Percentiles rank a stretch among this genome's conserved stretches.
Conservation (phyloP, 2,329 filamentous ascomycete species). For the Ophiosphaerella narmari region DNA sequence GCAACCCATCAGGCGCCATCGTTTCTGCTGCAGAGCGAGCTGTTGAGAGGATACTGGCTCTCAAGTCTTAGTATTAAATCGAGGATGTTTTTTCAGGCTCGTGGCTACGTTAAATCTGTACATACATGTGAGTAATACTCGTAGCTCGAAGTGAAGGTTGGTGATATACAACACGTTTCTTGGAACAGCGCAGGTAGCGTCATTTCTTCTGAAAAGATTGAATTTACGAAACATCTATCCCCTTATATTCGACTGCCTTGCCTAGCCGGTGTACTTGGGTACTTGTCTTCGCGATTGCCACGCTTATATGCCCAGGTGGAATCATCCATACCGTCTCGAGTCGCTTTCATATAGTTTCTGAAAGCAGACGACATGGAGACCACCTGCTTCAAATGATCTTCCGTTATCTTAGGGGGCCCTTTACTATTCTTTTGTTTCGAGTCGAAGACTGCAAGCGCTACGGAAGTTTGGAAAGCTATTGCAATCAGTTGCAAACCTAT, state of each 20-base stretch:
- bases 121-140: no score
- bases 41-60: conserved; percentile 32
- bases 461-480: neutral
- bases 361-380: conserved; percentile 16
- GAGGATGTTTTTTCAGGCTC: no score
- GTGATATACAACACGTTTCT: no score
- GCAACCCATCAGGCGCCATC: conserved; percentile 35
- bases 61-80: conserved; percentile 8
- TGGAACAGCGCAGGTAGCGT: no score
- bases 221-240: no score
- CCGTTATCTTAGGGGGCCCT: neutral
- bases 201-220: no score
- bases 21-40: conserved; percentile 33
- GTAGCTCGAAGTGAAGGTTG: no score
- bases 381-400: conserved; percentile 12
- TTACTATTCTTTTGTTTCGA: neutral
- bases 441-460: neutral
- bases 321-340: conserved; percentile 4
- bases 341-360: conserved; percentile 11
- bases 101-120: no score
- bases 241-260: neutral
- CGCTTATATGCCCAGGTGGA: conserved; percentile 3
- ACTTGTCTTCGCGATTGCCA: conserved; percentile 8
- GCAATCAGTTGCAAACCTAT: neutral
- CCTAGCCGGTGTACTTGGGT: neutral